phyloP scores from a whole-genome alignment of 2,329 filamentous ascomycete species.

The Xylaria sp. region DNA sequence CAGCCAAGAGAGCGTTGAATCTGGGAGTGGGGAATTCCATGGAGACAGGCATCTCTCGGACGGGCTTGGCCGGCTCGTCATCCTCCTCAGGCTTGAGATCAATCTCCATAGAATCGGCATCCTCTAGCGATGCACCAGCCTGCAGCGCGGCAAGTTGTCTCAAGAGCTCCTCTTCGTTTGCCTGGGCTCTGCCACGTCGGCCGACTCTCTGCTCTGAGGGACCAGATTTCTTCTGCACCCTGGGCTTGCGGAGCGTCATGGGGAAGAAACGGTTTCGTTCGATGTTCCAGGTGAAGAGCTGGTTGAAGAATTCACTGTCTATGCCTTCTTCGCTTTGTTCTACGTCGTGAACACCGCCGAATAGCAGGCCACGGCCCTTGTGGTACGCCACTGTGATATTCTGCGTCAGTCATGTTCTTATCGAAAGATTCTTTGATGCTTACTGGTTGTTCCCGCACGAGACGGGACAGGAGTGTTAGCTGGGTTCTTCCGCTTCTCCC shows the following conservation, averaged over 20 bases:
- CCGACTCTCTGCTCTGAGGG: slow-evolving; percentile 52
- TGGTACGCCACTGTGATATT: slow-evolving; percentile 64
- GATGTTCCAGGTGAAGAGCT: slow-evolving; percentile 87
- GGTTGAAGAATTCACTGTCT: slow-evolving; percentile 95
- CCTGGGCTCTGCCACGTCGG: slow-evolving; percentile 70
- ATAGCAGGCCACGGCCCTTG: slow-evolving; percentile 85
- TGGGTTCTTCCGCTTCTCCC: slow-evolving; percentile 90
- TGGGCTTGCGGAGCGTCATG: slow-evolving; percentile 67
- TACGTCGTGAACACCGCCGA: slow-evolving; percentile 91
- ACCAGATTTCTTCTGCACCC: slow-evolving; percentile 59
- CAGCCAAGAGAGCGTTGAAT: slow-evolving; percentile 85
- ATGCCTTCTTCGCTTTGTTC: slow-evolving; percentile 91
- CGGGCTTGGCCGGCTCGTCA: slow-evolving; percentile 53
- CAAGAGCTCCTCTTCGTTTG: slow-evolving; percentile 85
- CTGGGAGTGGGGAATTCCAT: slow-evolving; percentile 84
- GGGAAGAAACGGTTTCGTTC: slow-evolving; percentile 95
- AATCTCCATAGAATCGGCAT: slow-evolving; percentile 39
- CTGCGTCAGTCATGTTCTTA: neutral
- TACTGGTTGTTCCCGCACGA: slow-evolving; percentile 75
- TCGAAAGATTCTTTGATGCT: no score
- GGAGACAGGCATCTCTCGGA: slow-evolving; percentile 58
- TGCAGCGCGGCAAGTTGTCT: slow-evolving; percentile 82
- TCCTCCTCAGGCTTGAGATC: slow-evolving; percentile 46
- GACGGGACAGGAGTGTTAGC: slow-evolving; percentile 80
- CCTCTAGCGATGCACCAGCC: slow-evolving; percentile 61